Evolutionary conservation across 2,329 filamentous ascomycete genomes (phyloP).

Genomic region (Exophiala phaeomuriformis): DNA sequence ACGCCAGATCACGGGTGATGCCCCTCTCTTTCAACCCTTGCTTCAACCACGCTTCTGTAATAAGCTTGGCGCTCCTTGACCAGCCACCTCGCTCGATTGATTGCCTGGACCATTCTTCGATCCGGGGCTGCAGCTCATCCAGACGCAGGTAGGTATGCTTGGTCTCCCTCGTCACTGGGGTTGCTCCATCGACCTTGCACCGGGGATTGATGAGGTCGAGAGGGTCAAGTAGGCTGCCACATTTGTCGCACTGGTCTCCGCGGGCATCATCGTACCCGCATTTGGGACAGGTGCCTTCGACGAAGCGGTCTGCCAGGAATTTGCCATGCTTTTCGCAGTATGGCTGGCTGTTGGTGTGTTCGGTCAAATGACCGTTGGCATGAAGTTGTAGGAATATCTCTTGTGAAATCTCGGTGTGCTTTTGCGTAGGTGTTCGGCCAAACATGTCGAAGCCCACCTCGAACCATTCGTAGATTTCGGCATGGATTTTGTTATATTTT

Average conservation of each 20-base stretch:
- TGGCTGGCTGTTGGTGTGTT: constrained; percentile 79
- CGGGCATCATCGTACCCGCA: constrained; percentile 60
- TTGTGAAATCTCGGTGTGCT: constrained; percentile 90
- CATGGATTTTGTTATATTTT: constrained; percentile 86
- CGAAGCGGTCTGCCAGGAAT: constrained; percentile 65
- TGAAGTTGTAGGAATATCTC: constrained; percentile 82
- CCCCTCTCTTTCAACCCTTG: constrained; percentile 79
- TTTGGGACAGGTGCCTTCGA: constrained; percentile 43
- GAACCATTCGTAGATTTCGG: constrained; percentile 93
- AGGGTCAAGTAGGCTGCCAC: constrained; percentile 64
- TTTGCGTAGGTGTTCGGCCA: constrained; percentile 77
- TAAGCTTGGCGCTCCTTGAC: constrained; percentile 40
- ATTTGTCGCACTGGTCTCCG: constrained; percentile 69
- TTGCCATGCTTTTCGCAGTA: constrained; percentile 73
- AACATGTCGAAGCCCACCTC: constrained; percentile 92
- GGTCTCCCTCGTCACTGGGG: constrained; percentile 70
- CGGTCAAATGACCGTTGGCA: constrained; percentile 79
- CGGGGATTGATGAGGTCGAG: constrained; percentile 73
- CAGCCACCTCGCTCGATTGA: constrained; percentile 61
- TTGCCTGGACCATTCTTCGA: constrained; percentile 69
- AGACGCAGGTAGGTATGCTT: constrained; percentile 87
- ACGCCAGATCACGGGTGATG: constrained; percentile 87
- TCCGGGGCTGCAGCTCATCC: constrained; percentile 69
- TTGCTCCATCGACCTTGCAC: constrained; percentile 83
- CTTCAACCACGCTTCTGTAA: constrained; percentile 46